Percentiles rank a stretch among this genome's conserved stretches.
These are phyloP conservation scores for Arthromyces matolae DNA, from an alignment of 768 basidiomycete species.

Conservation along the genomic window DNA sequence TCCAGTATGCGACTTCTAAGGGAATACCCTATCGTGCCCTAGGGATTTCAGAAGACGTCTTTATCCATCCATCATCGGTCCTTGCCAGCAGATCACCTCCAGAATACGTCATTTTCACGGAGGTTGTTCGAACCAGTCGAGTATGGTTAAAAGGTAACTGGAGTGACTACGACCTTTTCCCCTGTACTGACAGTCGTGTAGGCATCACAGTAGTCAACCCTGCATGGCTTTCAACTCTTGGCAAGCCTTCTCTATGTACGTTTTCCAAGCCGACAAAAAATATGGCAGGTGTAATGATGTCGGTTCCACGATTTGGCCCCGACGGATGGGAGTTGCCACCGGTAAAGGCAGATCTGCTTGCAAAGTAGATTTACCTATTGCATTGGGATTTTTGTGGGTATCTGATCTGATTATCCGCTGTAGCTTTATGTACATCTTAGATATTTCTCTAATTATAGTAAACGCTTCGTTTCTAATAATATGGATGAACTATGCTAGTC, in stretches of 20 bases:
- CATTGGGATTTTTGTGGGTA: too few species aligned
- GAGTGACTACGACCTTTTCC: too few species aligned
- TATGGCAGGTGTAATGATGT: conserved; percentile 61
- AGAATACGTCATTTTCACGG: conserved; percentile 82
- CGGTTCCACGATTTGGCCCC: conserved; percentile 81
- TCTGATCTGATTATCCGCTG: too few species aligned
- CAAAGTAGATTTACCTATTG: conserved; percentile 5
- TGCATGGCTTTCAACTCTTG: conserved; percentile 81
- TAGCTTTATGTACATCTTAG: not conserved
- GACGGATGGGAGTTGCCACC: conserved; percentile 87
- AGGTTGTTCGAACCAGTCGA: conserved; percentile 71
- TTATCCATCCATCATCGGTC: conserved; percentile 87
- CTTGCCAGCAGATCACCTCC: conserved; percentile 68
- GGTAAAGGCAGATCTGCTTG: conserved; percentile 38
- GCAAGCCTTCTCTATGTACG: conserved; percentile 75
- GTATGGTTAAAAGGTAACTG: conserved; percentile 75
- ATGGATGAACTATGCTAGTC: conserved; percentile 3
- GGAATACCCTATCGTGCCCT: conserved; percentile 82
- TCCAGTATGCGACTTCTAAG: conserved; percentile 69
- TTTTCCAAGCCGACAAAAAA: conserved; percentile 85
- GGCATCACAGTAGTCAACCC: conserved; percentile 85
- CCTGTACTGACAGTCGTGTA: too few species aligned
- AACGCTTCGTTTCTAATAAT: too few species aligned
- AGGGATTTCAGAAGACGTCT: conserved; percentile 82
- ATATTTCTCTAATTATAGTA: not conserved